phyloP scores from a whole-genome alignment of 352 stramenopile species.

The Phytophthora hibernalis region DNA sequence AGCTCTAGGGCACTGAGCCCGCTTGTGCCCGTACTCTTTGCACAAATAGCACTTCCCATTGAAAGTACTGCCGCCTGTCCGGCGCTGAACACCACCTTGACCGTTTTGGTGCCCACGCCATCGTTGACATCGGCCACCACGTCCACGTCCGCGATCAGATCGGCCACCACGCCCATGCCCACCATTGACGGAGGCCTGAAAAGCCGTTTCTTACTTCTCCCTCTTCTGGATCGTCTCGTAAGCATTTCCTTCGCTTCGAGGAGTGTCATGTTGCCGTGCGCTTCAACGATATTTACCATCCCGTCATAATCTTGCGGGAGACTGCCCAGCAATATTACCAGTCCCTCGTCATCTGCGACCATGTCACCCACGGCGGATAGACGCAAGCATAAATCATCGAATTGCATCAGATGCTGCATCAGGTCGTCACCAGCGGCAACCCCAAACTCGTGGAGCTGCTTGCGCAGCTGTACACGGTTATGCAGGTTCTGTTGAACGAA shows the following conservation, averaged over 20 bases:
- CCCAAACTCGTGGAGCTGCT: slow-evolving; percentile 26
- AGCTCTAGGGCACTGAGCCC: slow-evolving; percentile 9
- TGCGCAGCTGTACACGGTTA: slow-evolving; percentile 28
- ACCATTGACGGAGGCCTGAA: not conserved
- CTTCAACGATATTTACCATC: slow-evolving; percentile 31
- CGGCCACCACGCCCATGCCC: not conserved
- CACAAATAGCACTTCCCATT: slow-evolving; percentile 17
- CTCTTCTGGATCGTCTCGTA: slow-evolving; percentile 15
- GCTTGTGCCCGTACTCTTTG: slow-evolving; percentile 12
- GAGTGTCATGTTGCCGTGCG: slow-evolving; percentile 5
- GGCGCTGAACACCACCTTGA: not conserved
- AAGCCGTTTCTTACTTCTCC: slow-evolving; percentile 11
- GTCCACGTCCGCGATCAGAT: not conserved
- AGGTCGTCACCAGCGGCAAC: slow-evolving; percentile 9
- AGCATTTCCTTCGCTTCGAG: slow-evolving; percentile 32
- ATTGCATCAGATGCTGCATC: slow-evolving; percentile 23
- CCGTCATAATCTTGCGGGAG: slow-evolving; percentile 19
- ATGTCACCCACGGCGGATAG: slow-evolving; percentile 20
- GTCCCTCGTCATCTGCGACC: slow-evolving; percentile 15
- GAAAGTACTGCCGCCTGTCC: not conserved
- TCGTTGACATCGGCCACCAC: not conserved
- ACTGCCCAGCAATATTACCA: slow-evolving; percentile 20
- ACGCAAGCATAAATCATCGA: slow-evolving; percentile 27
- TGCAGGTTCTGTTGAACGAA: slow-evolving; percentile 34
- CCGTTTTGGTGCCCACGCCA: not conserved